These are phyloP conservation scores for Lentinula detonsa DNA, from an alignment of 768 basidiomycete genomes.

Conservation along the genomic window DNA sequence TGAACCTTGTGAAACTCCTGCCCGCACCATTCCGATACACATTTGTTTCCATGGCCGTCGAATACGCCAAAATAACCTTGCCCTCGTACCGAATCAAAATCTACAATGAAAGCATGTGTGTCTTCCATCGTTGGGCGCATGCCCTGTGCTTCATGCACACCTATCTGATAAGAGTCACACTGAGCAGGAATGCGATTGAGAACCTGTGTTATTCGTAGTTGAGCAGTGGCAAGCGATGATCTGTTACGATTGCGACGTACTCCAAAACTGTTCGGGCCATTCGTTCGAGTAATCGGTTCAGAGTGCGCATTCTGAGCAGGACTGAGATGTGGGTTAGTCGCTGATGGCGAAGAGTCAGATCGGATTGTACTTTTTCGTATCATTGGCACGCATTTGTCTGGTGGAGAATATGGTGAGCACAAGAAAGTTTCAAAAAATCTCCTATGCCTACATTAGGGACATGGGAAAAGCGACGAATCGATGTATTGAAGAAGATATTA, in stretches of 20 bases:
- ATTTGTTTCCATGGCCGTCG: constrained; percentile 77
- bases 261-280: constrained; percentile 39
- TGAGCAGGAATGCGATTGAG: constrained; percentile 44
- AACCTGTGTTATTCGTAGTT: constrained; percentile 19
- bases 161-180: constrained; percentile 38
- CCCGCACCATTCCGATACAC: constrained; percentile 82
- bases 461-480: neutral
- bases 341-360: neutral
- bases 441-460: neutral
- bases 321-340: neutral
- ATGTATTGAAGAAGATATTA: neutral
- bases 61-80: constrained; percentile 83
- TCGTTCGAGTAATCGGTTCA: constrained; percentile 44
- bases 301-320: constrained; percentile 33
- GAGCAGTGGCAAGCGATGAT: neutral
- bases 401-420: neutral
- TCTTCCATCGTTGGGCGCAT: constrained; percentile 73
- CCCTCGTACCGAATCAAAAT: constrained; percentile 64
- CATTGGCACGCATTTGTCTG: neutral
- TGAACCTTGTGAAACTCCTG: constrained; percentile 64
- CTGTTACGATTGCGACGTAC: constrained; percentile 23
- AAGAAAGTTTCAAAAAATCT: neutral
- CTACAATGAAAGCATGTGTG: constrained; percentile 69
- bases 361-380: neutral
- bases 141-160: constrained; percentile 53